Evolutionary conservation across 2,329 filamentous ascomycete species (phyloP), one percentile per base, ranked within the genome.

Genomic region (Paradendryphiella salina): DNA sequence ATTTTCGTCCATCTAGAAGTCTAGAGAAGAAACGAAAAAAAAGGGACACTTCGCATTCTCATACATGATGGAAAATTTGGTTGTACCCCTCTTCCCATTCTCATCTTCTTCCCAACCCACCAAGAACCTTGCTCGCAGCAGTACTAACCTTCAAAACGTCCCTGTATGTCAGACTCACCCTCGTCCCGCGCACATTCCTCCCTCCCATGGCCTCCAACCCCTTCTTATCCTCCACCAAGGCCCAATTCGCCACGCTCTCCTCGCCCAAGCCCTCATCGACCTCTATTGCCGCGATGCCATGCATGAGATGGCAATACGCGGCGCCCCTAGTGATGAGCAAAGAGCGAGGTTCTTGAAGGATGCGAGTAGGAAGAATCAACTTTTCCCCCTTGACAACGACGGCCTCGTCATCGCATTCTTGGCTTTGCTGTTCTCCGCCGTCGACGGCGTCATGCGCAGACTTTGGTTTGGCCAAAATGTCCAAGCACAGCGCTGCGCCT

Each of bases 291-390:
- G 84, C 79, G 55, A 94, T 92, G 3, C 89, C 89, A 64, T 94
- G 89, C 15, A 93, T 77, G 50, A 86, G 85, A 15, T 86, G 78
- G 1, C 80, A 84, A 61, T 94, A 94, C 2, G 91, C 79, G 13
- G 80, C 71, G 5, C 80, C 81, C 4, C 82, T 86, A 3, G 88
- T 93, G 56, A 93, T 82, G 40, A 94, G 80, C 9, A 94, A 66
- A 49, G 89, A 95, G 59, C 91, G 80, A 44, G 88, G 88, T 72
- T 96, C 92, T 70, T 96, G 92, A 10, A 96, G 72, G 46, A 96
- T 88, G 54, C 69, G 83, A 45, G 71, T 52, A 59, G 76, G 60
- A 40, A 61, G 35, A 39, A 36, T 65, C 51, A 57, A 59, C 40
- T 42, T 15, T 5, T 15, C 31, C 35, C 31, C 35, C 13, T 46